Evolutionary conservation across 2,329 filamentous ascomycete species (phyloP), one percentile per base, ranked within the genome.

Genomic region (Alternaria sp.): DNA sequence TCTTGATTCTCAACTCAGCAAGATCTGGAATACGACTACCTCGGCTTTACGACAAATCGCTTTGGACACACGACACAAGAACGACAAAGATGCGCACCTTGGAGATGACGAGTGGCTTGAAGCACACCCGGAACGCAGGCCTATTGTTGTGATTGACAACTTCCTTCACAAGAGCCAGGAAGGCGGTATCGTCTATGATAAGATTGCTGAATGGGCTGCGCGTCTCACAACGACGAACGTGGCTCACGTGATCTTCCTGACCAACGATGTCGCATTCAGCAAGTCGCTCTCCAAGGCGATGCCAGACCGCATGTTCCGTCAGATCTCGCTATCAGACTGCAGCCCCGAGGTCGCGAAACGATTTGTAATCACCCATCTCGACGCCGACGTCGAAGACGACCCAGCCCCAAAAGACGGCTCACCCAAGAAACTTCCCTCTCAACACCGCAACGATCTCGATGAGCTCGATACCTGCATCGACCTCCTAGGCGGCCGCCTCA

Each of bases 241-340:
- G 46, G 95, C 95, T 0, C 96, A 98, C 78, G 93, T 98, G 60
- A 90, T 99, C 61, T 97, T 98, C 84, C 84, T 99, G 40, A 97
- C 95, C 0, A 93, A 91, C 61, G 95, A 98, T 67, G 88, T 93
- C 1, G 92, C 93, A 0, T 97, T 93, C 80, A 91, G 91, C 53
- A 98, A 98, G 78, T 90, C 92, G 0, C 84, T 98, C 3, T 90
- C 91, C 62, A 96, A 93, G 76, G 92, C 93, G 1, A 85, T 99
- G 19, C 96, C 96, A 0, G 95, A 97, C 74, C 89, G 96, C 25
- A 91, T 97, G 12, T 97, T 98, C 84, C 89, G 92, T 58, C 91
- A 93, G 54, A 90, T 97, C 36, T 88, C 92, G 0, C 84, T 99
- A 2, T 93, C 93, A 2, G 96, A 99, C 74, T 91, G 96, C 63